phyloP scores from a whole-genome alignment of 1,284 basidiomycete species.

The Ganoderma lingzhi region DNA sequence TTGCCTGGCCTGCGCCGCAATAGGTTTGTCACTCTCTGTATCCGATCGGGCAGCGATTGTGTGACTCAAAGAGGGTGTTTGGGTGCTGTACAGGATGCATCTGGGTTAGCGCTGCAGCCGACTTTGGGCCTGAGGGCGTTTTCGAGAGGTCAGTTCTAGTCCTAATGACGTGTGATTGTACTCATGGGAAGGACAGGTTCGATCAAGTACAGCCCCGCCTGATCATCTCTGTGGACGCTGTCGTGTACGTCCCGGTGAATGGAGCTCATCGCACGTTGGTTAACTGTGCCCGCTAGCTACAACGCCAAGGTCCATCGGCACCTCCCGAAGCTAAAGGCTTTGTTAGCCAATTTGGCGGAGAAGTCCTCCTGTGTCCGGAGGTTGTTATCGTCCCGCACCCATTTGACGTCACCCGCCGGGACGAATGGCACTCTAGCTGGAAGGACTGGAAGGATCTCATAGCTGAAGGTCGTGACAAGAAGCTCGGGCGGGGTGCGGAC shows the following conservation, averaged over 20 bases:
- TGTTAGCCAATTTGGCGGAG: conserved; percentile 59
- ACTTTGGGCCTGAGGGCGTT: conserved; percentile 87
- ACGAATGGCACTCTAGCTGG: conserved; percentile 55
- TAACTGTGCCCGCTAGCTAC: conserved; percentile 53
- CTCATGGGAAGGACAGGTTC: conserved; percentile 50
- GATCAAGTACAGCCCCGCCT: conserved; percentile 80
- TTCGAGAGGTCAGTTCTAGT: conserved; percentile 70
- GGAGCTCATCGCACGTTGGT: conserved; percentile 7
- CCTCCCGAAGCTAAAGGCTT: conserved; percentile 66
- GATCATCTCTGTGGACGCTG: conserved; percentile 77
- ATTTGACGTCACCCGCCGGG: conserved; percentile 45
- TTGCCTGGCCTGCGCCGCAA: conserved; percentile 78
- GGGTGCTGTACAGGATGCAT: conserved; percentile 55
- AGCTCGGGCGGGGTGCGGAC: conserved; percentile 54
- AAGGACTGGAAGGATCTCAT: conserved; percentile 68
- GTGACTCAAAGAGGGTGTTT: not conserved
- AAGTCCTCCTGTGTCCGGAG: conserved; percentile 51
- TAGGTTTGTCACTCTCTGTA: conserved; percentile 49
- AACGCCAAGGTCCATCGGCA: conserved; percentile 78
- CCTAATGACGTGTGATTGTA: conserved; percentile 5
- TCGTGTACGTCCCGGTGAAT: conserved; percentile 55
- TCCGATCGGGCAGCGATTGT: not conserved
- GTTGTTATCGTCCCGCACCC: conserved; percentile 66
- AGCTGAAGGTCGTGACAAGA: conserved; percentile 49
- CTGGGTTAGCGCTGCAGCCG: conserved; percentile 88